Percentiles rank a stretch among this genome's conserved stretches.
phyloP scores from a whole-genome alignment of 108 stramenopile species.

The Pseudonitzschia multiseries region DNA sequence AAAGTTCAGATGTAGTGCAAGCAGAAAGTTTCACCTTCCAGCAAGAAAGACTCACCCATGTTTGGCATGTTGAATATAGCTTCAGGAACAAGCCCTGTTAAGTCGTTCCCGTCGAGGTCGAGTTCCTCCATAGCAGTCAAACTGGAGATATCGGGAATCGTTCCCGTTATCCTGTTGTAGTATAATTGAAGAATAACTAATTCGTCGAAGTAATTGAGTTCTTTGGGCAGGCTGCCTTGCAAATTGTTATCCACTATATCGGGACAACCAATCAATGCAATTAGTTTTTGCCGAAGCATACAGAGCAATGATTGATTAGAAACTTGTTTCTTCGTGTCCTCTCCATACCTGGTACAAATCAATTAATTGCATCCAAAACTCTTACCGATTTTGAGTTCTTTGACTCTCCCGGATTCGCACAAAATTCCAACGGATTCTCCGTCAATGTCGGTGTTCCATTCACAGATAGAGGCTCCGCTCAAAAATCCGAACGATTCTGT shows the following conservation, averaged over 20 bases:
- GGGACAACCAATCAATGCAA: background rate
- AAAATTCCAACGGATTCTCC: background rate
- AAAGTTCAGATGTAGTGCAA: background rate
- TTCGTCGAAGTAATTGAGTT: constrained; percentile 28
- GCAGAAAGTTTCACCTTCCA: constrained; percentile 21
- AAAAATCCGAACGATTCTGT: background rate
- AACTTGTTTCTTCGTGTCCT: too few relatives aligned
- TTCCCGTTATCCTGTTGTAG: constrained; percentile 50
- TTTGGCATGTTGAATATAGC: constrained; percentile 41
- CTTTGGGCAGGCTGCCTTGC: constrained; percentile 35
- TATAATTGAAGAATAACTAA: constrained; percentile 40
- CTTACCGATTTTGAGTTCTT: constrained; percentile 8
- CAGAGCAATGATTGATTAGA: too few relatives aligned
- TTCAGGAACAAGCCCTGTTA: constrained; percentile 1
- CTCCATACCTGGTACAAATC: too few relatives aligned
- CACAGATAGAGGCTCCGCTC: background rate
- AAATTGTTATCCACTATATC: constrained; percentile 38
- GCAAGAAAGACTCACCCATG: constrained; percentile 29
- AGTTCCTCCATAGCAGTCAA: background rate
- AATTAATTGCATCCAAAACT: background rate
- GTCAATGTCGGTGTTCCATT: background rate
- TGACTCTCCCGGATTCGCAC: background rate
- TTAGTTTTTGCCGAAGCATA: too few relatives aligned
- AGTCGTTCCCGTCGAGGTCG: constrained; percentile 8
- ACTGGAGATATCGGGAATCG: constrained; percentile 47